A percentile compares a stretch with the other conserved stretches of the same genome.
phyloP scores from a whole-genome alignment of 805 yeast genomes.

The Pichia paraexigua region DNA sequence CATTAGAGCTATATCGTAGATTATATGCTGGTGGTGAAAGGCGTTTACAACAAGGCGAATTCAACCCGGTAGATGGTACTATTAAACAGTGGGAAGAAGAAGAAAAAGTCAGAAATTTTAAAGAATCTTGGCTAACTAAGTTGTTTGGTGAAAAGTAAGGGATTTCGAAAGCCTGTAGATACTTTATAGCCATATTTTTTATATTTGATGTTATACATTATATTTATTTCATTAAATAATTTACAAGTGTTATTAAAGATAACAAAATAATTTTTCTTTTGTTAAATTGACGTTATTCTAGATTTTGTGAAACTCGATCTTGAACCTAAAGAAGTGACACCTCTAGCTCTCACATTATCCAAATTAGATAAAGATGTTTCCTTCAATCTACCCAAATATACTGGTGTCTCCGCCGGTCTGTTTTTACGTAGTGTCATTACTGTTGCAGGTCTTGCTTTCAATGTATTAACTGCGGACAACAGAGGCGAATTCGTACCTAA shows the following conservation, averaged over 20 bases:
- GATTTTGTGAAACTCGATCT: background rate
- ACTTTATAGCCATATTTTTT: background rate
- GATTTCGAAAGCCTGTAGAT: background rate
- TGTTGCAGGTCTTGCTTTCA: constrained; percentile 1
- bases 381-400: background rate
- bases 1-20: constrained; percentile 27
- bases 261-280: background rate
- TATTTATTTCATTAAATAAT: background rate
- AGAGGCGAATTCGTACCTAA: constrained; percentile 12
- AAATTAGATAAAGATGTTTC: background rate
- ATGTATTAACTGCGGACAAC: background rate
- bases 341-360: background rate
- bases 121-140: constrained; percentile 31
- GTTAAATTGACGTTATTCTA: constrained; percentile 7
- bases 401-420: background rate
- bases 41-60: constrained; percentile 38
- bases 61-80: constrained; percentile 35
- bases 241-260: background rate
- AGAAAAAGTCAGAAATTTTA: constrained; percentile 33
- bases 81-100: constrained; percentile 35
- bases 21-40: constrained; percentile 34
- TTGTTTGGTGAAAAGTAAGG: constrained; percentile 37
- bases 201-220: background rate
- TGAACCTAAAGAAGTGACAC: constrained; percentile 6
- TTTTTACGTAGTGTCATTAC: constrained; percentile 6